These are phyloP conservation scores for Alnus rubra DNA, from an alignment of 306 rosid species.

Conservation along the genomic window DNA sequence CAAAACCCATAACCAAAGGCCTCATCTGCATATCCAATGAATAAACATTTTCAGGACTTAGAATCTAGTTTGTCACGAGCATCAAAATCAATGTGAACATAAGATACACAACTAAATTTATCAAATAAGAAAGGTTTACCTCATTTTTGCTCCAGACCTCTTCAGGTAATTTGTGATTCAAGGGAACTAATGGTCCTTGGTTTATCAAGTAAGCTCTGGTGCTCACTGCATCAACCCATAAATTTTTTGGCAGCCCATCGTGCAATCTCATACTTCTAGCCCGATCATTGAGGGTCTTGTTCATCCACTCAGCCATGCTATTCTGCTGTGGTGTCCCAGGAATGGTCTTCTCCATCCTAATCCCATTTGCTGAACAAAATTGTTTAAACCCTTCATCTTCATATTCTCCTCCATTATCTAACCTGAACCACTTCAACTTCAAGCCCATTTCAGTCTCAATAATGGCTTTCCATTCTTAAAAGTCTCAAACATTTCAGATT, in stretches of 20 bases:
- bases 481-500: not conserved
- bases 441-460: not conserved
- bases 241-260: not conserved
- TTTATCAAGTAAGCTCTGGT: not conserved
- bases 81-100: not conserved
- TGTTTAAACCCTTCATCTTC: not conserved
- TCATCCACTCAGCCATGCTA: too few relatives aligned
- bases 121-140: not conserved
- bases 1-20: not conserved
- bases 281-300: not conserved
- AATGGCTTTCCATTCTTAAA: not conserved
- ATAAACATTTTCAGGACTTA: not conserved
- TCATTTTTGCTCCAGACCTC: not conserved
- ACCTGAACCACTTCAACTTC: not conserved
- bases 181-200: not conserved
- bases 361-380: not conserved
- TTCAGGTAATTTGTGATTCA: not conserved
- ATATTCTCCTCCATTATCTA: not conserved
- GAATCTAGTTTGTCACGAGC: not conserved
- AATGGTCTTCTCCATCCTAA: not conserved
- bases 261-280: constrained; percentile 9
- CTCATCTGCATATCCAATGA: not conserved
- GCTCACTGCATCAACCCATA: not conserved
- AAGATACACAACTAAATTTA: not conserved
- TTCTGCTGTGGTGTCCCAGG: too few relatives aligned